Percentiles rank a stretch among this genome's conserved stretches.
Conservation (phyloP, 371 early-diverging fungal species). For the Mortierella sp. region DNA sequence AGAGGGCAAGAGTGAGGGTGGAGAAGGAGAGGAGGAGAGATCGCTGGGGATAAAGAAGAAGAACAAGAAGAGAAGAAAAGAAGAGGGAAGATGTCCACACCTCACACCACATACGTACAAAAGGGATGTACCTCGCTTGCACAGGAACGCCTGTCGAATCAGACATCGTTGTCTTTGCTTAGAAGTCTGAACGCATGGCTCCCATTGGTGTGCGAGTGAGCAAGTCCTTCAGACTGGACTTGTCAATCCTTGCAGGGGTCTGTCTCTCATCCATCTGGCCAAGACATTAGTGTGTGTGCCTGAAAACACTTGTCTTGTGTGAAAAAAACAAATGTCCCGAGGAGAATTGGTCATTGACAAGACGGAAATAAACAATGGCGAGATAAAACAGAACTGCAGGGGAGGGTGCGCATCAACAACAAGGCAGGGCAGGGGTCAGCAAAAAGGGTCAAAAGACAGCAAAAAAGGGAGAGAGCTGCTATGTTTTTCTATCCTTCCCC, state of each 20-base stretch:
- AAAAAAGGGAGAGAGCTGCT: neutral
- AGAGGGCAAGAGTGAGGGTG: neutral
- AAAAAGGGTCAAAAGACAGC: neutral
- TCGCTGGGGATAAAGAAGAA: neutral
- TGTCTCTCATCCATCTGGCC: slow-evolving; percentile 4
- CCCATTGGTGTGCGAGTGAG: no score
- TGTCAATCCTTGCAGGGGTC: no score
- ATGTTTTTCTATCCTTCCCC: slow-evolving; percentile 5
- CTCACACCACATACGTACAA: neutral
- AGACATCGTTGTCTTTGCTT: no score
- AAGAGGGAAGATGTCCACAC: neutral
- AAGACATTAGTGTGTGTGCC: neutral
- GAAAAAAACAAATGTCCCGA: neutral
- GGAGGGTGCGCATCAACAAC: neutral
- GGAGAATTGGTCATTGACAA: no score
- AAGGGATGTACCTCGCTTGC: no score
- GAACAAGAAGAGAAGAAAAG: neutral
- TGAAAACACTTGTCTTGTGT: neutral
- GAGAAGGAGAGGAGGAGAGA: neutral
- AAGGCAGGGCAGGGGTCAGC: neutral
- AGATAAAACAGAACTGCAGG: neutral
- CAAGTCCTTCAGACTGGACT: no score
- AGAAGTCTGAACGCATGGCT: no score
- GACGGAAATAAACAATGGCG: neutral
- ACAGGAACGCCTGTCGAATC: neutral